Base-by-base conservation (phyloP, 2,329 filamentous ascomycete genomes). In the Cercospora sp. region DNA sequence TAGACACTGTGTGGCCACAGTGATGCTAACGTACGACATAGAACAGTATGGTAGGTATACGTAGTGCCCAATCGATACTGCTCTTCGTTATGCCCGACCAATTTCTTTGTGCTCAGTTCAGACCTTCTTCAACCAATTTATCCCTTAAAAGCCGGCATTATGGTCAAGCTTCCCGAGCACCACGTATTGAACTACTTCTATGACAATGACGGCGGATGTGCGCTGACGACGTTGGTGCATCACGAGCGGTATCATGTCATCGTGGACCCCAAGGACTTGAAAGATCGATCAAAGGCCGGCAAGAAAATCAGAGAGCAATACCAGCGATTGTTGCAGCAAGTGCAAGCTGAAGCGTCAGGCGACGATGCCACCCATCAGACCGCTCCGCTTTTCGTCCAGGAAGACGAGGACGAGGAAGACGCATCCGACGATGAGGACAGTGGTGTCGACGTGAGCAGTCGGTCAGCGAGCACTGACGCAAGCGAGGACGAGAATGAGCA, bases 241-340 rank as follows among this genome's bases (percentile, higher is more conserved):
- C 71, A 74, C n/a, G 66, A 73, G 6, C 73, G 77, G 8, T 78
- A 77, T 28, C 77, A 80, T 69, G 69, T 78, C 57, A 75, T 77
- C 51, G 74, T 75, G n/a, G 74, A 78, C 16, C 65, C 69, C 2
- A 65, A 70, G 18, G 67, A 73, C 13, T 65, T 78, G 12, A 60
- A 73, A 53, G 69, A 69, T 65, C 61, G 70, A 26, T 66, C 67
- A 3, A 72, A 72, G 16, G 65, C 70, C 8, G 66, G 69, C 4
- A 72, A 70, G 53, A 69, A 68, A 49, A 70, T 71, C 5, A 59
- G 71, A 18, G 69, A 70, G 28, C 62, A 74, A 28, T 77, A 77
- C 58, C 63, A 69, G 6, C 65, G 69, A 24, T 67, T 77, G 13
- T 59, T 78, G 53, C 61, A 73, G 34, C 65, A 71, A 24, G 67